A percentile compares a stretch with the other conserved stretches of the same genome.
These are phyloP conservation scores for Hordeum marinum DNA, from an alignment of 176 grass and related monocot genomes.

Conservation along the genomic window DNA sequence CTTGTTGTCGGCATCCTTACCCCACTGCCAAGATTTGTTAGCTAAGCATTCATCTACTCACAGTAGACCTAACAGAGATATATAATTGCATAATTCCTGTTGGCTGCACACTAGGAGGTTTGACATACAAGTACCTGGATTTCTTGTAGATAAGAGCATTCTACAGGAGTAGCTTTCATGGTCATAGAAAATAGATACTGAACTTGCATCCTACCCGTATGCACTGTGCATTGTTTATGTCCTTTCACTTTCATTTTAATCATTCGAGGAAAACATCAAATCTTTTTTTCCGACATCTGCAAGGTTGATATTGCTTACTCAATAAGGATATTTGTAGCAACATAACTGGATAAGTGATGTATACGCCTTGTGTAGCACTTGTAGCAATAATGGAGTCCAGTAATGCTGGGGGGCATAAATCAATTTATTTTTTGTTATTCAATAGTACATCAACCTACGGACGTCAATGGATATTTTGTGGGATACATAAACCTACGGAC, in stretches of 20 bases:
- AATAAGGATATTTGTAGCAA: neutral
- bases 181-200: slow-evolving; percentile 14
- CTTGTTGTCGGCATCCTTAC: slow-evolving; percentile 33
- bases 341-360: neutral
- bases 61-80: slow-evolving; percentile 39
- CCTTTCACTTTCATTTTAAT: slow-evolving; percentile 8
- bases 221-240: neutral
- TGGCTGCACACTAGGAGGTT: slow-evolving; percentile 17
- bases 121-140: slow-evolving; percentile 14
- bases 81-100: slow-evolving; percentile 27
- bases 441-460: neutral
- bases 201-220: slow-evolving; percentile 15
- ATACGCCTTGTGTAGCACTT: neutral
- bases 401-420: neutral
- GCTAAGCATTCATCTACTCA: slow-evolving; percentile 43
- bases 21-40: slow-evolving; percentile 41
- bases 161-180: slow-evolving; percentile 20
- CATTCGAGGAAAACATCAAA: neutral
- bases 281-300: neutral
- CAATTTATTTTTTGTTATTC: neutral
- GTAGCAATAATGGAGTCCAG: neutral
- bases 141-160: slow-evolving; percentile 41
- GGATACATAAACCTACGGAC: neutral
- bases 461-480: neutral
- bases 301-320: neutral